Evolutionary conservation across 2,329 filamentous ascomycete species (phyloP).

Genomic region (Pestalotiopsis sp.): DNA sequence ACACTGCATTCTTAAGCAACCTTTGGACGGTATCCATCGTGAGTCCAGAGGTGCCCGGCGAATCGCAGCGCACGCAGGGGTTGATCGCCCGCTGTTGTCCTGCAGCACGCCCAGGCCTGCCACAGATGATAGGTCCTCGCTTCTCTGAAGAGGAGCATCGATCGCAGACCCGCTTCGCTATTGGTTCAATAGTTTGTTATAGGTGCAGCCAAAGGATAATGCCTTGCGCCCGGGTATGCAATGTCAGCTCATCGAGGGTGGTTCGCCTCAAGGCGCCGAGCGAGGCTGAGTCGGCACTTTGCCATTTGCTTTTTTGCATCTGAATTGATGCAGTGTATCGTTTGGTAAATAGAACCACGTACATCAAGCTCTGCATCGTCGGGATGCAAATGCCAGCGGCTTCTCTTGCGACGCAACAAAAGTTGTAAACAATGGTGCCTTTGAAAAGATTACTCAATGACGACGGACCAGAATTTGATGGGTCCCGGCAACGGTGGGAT

Average conservation of each 20-base stretch:
- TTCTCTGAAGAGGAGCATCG: background rate
- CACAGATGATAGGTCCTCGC: slow-evolving; percentile 2
- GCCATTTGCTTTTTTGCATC: background rate
- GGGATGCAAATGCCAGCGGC: too few species aligned
- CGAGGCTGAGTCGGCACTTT: background rate
- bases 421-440: background rate
- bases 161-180: background rate
- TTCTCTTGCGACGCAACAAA: background rate
- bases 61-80: background rate
- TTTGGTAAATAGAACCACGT: too few species aligned
- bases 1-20: slow-evolving; percentile 11
- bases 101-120: background rate
- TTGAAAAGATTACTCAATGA: slow-evolving; percentile 4
- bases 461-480: background rate
- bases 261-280: background rate
- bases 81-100: background rate
- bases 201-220: background rate
- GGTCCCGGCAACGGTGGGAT: background rate
- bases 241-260: background rate
- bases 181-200: background rate
- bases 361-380: too few species aligned
- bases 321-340: background rate
- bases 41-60: background rate
- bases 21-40: background rate
- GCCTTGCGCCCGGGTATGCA: background rate